Evolutionary conservation across 352 stramenopile genomes (phyloP).

Genomic region (Plasmopara muralis): DNA sequence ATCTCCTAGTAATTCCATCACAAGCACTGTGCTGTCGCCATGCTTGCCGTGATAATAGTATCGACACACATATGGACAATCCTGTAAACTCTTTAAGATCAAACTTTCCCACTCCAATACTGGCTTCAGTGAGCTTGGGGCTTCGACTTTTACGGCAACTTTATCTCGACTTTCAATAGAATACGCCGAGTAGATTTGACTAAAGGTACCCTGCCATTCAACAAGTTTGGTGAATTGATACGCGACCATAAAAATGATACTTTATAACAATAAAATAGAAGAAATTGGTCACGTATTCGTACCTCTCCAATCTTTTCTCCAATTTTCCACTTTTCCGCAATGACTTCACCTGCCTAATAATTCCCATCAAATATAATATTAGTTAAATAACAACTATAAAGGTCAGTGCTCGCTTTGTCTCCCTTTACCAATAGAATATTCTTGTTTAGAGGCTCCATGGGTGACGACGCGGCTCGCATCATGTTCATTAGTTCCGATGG

Average conservation of each 20-base stretch:
- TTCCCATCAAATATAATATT: slow-evolving; percentile 2
- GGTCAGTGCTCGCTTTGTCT: neutral
- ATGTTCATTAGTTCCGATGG: slow-evolving; percentile 4
- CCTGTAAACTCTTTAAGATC: slow-evolving; percentile 81
- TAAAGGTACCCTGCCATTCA: slow-evolving; percentile 65
- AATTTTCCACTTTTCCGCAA: slow-evolving; percentile 79
- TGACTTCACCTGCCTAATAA: slow-evolving; percentile 65
- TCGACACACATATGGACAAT: slow-evolving; percentile 74
- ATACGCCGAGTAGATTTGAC: slow-evolving; percentile 85
- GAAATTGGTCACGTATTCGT: neutral
- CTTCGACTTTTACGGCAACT: slow-evolving; percentile 83
- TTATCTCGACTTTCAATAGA: slow-evolving; percentile 63
- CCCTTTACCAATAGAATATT: slow-evolving; percentile 69
- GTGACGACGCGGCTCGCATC: slow-evolving; percentile 33
- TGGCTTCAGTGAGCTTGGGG: slow-evolving; percentile 77
- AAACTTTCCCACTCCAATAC: slow-evolving; percentile 86
- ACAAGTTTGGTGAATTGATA: slow-evolving; percentile 3
- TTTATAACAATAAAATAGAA: no score
- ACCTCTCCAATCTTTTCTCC: slow-evolving; percentile 86
- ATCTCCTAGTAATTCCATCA: slow-evolving; percentile 84
- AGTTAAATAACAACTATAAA: slow-evolving; percentile 6
- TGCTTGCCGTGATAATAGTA: slow-evolving; percentile 85
- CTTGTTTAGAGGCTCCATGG: slow-evolving; percentile 68
- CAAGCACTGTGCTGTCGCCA: slow-evolving; percentile 77
- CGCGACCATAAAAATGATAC: no score